Evolutionary conservation across 768 basidiomycete genomes (phyloP), one percentile per base, ranked within the genome.

Genomic region (Panus rudis): DNA sequence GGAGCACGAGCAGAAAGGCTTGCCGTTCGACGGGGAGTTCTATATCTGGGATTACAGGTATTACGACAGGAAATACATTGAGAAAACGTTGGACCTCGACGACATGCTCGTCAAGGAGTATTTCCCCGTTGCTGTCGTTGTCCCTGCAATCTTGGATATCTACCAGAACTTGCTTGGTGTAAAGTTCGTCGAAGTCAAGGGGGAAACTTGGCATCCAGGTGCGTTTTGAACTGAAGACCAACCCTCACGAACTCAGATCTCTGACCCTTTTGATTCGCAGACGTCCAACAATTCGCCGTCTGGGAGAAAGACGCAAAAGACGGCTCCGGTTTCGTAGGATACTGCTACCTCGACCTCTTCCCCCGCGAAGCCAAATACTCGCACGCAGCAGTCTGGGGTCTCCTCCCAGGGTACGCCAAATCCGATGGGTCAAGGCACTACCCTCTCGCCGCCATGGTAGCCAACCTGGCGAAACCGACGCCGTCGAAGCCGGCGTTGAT

Each of bases 321-420:
- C 49, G 78, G 70, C 51, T 70, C 78, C 1, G 84, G 71, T 20
- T 92, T 92, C 54, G 58, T 92, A 16, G 91, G 91, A 2, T 84
- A 89, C 61, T 86, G 86, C 58, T 89, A 89, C 54, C 81, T 92
- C 22, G 91, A 93, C 54, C 73, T 93, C 31, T 91, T 84, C 71
- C 88, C 88, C 43, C 79, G 88, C 19, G 85, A 70, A 37, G 72
- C 72, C 37, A 92, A 91, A 57, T 92, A 90, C 59, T 76, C 83
- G 10, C 89, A 92, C 64, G 90, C 90, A 0, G 88, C 88, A 1
- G 88, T 92, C 2, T 92, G 87, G 84, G 70, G 76, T 6, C 66
- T 92, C 22, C 67, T 84, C 4, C 64, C 81, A 0, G 87, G 90
- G 12, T 83, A 80, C 55, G 67, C 74, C 33, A 68, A 63, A 19